phyloP scores from a whole-genome alignment of 1,284 basidiomycete genomes.

The Cutaneotrichosporon sp. region DNA sequence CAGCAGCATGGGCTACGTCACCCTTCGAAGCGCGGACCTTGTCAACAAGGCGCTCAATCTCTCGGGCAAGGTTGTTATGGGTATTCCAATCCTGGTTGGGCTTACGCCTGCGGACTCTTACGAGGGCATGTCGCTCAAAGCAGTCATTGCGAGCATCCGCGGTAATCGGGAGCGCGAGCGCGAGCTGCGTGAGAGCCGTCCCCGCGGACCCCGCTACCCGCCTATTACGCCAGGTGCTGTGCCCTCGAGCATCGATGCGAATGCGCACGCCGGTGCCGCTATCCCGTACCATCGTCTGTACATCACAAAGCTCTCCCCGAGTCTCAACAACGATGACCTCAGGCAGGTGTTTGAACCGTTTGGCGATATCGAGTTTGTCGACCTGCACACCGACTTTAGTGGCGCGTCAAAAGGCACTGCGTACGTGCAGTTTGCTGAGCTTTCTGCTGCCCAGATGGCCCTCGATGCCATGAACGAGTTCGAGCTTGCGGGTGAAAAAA shows the following conservation, averaged over 20 bases:
- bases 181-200: slow-evolving; percentile 2
- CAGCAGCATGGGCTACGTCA: slow-evolving; percentile 85
- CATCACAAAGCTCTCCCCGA: slow-evolving; percentile 93
- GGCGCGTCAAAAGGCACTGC: slow-evolving; percentile 76
- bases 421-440: slow-evolving; percentile 91
- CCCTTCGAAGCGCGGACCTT: slow-evolving; percentile 81
- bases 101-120: slow-evolving; percentile 90
- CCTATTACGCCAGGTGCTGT: slow-evolving; percentile 22
- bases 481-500: slow-evolving; percentile 84
- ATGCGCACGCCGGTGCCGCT: slow-evolving; percentile 45
- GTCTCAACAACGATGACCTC: slow-evolving; percentile 91
- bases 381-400: slow-evolving; percentile 76
- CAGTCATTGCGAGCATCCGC: slow-evolving; percentile 7
- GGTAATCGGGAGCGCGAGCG: slow-evolving; percentile 11
- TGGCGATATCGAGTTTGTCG: slow-evolving; percentile 94
- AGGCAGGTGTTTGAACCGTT: slow-evolving; percentile 98
- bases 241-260: slow-evolving; percentile 29
- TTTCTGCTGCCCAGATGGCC: slow-evolving; percentile 90
- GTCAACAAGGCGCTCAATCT: slow-evolving; percentile 79
- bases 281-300: slow-evolving; percentile 70
- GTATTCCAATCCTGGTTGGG: slow-evolving; percentile 92
- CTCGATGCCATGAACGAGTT: slow-evolving; percentile 98
- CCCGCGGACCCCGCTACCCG: slow-evolving; percentile 26
- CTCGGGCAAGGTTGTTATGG: slow-evolving; percentile 91
- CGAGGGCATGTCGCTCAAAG: slow-evolving; percentile 46